Evolutionary conservation across 768 basidiomycete genomes (phyloP).

Genomic region (Cystobasidium onofrii): DNA sequence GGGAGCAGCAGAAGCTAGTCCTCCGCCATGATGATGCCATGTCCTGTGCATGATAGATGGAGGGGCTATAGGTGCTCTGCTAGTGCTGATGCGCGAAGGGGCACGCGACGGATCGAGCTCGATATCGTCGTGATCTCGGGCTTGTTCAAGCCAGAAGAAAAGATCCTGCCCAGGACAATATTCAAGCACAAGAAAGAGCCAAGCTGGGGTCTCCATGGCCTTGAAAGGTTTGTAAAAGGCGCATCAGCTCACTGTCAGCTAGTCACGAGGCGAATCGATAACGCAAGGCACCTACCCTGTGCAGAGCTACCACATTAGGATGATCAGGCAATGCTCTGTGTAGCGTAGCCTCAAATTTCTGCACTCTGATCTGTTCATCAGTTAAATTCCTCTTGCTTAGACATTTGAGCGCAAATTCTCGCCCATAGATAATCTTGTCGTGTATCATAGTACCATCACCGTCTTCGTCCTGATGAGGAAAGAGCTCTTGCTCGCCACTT

Average conservation of each 20-base stretch:
- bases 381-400: conserved; percentile 88
- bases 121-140: conserved; percentile 43
- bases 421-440: conserved; percentile 41
- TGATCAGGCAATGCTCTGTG: conserved; percentile 86
- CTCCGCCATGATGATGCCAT: conserved; percentile 14
- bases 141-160: conserved; percentile 96
- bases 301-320: conserved; percentile 87
- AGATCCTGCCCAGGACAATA: conserved; percentile 94
- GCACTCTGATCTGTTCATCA: conserved; percentile 73
- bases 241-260: not conserved
- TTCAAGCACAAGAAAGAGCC: conserved; percentile 85
- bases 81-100: conserved; percentile 42
- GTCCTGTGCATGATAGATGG: not conserved
- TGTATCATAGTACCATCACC: conserved; percentile 20
- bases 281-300: conserved; percentile 50
- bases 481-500: conserved; percentile 37
- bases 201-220: conserved; percentile 83
- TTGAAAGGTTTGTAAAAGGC: conserved; percentile 32
- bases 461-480: conserved; percentile 3
- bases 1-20: conserved; percentile 18
- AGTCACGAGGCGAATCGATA: not conserved
- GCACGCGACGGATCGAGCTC: conserved; percentile 41
- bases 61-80: conserved; percentile 36
- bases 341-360: conserved; percentile 90
- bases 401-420: conserved; percentile 90